phyloP scores from a whole-genome alignment of 306 rosid genomes.

The Sicyos edulis region DNA sequence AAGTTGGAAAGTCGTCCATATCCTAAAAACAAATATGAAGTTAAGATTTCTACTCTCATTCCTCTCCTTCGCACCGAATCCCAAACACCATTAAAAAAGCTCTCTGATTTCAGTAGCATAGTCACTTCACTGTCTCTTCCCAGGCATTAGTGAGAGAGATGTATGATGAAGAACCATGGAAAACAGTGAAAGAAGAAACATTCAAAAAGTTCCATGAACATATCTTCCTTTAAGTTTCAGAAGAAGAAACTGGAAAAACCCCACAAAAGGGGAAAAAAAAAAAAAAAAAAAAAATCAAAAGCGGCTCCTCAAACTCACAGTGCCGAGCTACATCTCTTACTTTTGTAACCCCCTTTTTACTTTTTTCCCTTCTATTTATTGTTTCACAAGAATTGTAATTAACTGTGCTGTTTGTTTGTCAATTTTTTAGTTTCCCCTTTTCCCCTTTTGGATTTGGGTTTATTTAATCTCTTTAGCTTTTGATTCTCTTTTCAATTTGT shows the following conservation, averaged over 20 bases:
- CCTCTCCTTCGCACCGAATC: too few species aligned
- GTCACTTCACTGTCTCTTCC: constrained; percentile 6
- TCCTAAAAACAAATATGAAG: too few species aligned
- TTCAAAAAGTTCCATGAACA: not conserved
- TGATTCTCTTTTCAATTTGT: not conserved
- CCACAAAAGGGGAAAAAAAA: not conserved
- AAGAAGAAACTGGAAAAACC: not conserved
- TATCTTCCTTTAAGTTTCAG: not conserved
- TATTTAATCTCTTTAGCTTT: too few species aligned
- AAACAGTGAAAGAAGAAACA: not conserved
- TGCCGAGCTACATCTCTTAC: not conserved
- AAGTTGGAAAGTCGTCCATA: too few species aligned
- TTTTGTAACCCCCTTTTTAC: not conserved
- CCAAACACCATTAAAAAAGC: too few species aligned
- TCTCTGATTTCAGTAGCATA: not conserved
- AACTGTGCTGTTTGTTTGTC: constrained; percentile 8
- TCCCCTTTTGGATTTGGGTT: too few species aligned
- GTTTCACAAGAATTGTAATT: constrained; percentile 13
- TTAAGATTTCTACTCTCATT: too few species aligned
- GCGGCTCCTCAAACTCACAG: not conserved
- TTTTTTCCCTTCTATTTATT: constrained; percentile 4
- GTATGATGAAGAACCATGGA: not conserved
- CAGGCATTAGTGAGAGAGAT: constrained; percentile 2
- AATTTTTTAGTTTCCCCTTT: not conserved
- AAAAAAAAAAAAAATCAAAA: not conserved